A percentile compares a stretch with the other conserved stretches of the same genome.
Conservation (phyloP, 129 eudicot species). For the Pittosporum tobira region DNA sequence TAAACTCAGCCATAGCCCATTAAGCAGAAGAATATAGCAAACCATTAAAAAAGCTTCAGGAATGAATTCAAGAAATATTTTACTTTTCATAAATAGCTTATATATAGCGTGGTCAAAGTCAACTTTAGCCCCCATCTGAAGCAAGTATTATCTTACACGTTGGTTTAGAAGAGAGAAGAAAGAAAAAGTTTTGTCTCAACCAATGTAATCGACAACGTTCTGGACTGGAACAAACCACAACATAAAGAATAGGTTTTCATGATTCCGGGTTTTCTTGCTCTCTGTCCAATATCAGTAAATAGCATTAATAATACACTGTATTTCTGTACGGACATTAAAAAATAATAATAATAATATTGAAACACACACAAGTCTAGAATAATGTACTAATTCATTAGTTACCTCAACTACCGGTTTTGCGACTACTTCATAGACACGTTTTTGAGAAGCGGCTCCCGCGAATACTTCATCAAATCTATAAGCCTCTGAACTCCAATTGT, state of each 20-base stretch:
- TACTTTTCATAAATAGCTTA: background rate
- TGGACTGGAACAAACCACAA: too few relatives aligned
- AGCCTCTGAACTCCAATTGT: constrained; percentile 84
- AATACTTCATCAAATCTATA: constrained; percentile 94
- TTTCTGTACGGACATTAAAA: too few relatives aligned
- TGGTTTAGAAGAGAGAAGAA: too few relatives aligned
- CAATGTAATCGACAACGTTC: too few relatives aligned
- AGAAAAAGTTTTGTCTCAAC: too few relatives aligned
- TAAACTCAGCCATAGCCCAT: background rate
- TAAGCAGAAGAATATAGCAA: background rate
- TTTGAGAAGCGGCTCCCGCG: constrained; percentile 83
- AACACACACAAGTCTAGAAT: background rate
- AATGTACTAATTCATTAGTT: constrained; percentile 4
- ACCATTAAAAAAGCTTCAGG: background rate
- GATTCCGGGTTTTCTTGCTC: too few relatives aligned
- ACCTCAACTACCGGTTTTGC: constrained; percentile 99
- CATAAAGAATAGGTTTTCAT: too few relatives aligned
- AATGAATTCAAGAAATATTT: too few relatives aligned
- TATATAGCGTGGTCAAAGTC: too few relatives aligned
- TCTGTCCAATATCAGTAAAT: too few relatives aligned
- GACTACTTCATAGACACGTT: constrained; percentile 85
- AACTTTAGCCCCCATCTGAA: too few relatives aligned
- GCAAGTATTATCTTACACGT: background rate
- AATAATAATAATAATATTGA: background rate
- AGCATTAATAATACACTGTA: too few relatives aligned